Evolutionary conservation across 2,329 filamentous ascomycete genomes (phyloP), one percentile per base, ranked within the genome.

Genomic region (Diaporthe amygdali): DNA sequence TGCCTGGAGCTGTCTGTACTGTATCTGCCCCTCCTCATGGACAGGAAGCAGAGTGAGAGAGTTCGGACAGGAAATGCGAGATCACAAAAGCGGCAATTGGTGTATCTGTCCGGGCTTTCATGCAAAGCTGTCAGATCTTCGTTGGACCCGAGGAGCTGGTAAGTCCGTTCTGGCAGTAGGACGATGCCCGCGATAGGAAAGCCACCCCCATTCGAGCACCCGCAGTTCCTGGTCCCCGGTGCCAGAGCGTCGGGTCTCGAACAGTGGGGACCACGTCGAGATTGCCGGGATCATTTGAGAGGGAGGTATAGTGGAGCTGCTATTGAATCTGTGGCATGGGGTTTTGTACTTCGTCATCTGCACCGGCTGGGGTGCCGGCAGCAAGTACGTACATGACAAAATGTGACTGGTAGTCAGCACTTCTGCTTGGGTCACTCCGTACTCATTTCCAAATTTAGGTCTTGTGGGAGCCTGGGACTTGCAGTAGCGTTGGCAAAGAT

Each of bases 401-500:
- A 34, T 63, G 56, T 47, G 41, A 63, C 56, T 63, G 56, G 56
- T 41, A 46, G 56, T 63, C 39, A 61, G 56, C 39, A 46, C 3
- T 14, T 32, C 56, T 61, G 17, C 39, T 20, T 32, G 3, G 56
- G 56, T 61, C 39, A 61, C 39, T 63, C 56, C 39, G 41, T 63
- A 47, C 39, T 56, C 22, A 47, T 30, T 54, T 68, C 71, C 68
- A 70, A 72, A 72, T 61, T 70, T 72, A 69, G 51, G 41, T 25
- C 56, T 44, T 39, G 59, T 52, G 44, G 41, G 17, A 68, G 63
- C 25, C 52, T 56, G 27, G 54, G 51, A 56, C 51, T 47, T 66
- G 71, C 71, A 72, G 71, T 72, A 72, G 71, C 71, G 71, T 72
- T 61, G 71, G 71, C 71, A 70, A 15, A 52, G 34, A 72, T 66